Conservation (phyloP, 1,139 yeast species). For the Geotrichum carabidarum region DNA sequence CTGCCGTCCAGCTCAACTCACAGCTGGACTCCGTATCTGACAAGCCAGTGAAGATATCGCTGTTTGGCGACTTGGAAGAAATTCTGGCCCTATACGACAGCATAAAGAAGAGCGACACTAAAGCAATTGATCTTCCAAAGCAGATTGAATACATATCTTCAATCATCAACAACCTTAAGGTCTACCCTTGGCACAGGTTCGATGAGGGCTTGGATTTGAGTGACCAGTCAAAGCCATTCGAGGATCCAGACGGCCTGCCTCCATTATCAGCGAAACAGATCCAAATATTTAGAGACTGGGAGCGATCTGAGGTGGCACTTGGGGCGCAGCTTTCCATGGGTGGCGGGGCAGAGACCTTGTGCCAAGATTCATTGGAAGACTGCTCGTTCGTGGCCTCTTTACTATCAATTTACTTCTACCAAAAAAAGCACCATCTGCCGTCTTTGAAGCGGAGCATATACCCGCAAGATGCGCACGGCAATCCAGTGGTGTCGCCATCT, state of each 20-base stretch:
- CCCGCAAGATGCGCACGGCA: conserved; percentile 27
- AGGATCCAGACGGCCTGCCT: conserved; percentile 25
- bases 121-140: conserved; percentile 20
- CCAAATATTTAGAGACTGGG: conserved; percentile 27
- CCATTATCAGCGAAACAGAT: conserved; percentile 24
- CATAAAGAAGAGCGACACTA: conserved; percentile 17
- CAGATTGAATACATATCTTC: conserved; percentile 29
- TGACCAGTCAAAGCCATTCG: conserved; percentile 7
- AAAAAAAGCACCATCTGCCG: conserved; percentile 22
- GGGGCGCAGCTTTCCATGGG: conserved; percentile 21
- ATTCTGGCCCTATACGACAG: conserved; percentile 22
- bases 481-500: conserved; percentile 25
- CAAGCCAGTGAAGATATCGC: conserved; percentile 5
- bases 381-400: conserved; percentile 74
- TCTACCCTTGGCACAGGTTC: conserved; percentile 29
- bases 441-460: conserved; percentile 24
- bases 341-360: conserved; percentile 30
- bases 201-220: conserved; percentile 1
- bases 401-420: conserved; percentile 41
- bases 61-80: conserved; percentile 11
- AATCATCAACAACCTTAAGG: conserved; percentile 21
- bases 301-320: conserved; percentile 26
- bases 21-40: conserved; percentile 15
- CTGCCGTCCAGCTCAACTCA: conserved; percentile 20
- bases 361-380: conserved; percentile 59